These are phyloP conservation scores for Pleodorina starrii DNA, from an alignment of 139 green algal genomes.

Conservation along the genomic window DNA sequence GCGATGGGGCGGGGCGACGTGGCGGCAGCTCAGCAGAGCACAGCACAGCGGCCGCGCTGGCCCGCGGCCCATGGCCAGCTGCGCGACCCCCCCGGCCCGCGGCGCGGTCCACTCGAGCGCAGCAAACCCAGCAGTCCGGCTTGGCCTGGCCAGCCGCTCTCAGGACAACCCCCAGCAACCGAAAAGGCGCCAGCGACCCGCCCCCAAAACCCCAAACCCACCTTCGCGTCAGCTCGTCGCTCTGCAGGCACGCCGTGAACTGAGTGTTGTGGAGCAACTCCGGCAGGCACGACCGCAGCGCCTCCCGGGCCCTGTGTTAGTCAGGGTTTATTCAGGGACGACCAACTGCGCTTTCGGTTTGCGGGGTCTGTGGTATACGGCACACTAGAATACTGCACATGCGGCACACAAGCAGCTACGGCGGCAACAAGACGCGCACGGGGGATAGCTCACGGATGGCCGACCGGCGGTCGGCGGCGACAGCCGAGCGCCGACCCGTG, in stretches of 20 bases:
- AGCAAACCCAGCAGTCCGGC: too few species aligned
- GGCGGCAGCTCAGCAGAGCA: too few species aligned
- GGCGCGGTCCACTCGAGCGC: too few species aligned
- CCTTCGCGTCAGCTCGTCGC: conserved; percentile 91
- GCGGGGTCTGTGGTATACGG: neutral
- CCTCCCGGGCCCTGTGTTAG: conserved; percentile 87
- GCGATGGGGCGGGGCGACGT: neutral
- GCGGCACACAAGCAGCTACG: neutral
- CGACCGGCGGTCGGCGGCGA: neutral
- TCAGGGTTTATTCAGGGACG: neutral
- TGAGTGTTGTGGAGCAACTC: conserved; percentile 88
- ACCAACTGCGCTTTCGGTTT: too few species aligned
- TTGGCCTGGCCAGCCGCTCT: neutral
- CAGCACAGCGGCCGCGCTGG: too few species aligned
- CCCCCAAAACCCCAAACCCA: conserved; percentile 40
- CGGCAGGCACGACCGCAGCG: conserved; percentile 94
- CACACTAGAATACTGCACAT: too few species aligned
- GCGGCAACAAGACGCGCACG: neutral
- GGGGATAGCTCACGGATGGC: too few species aligned
- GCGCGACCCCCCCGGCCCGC: too few species aligned
- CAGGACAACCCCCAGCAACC: neutral
- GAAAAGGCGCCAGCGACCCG: neutral
- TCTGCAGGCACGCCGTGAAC: conserved; percentile 95
- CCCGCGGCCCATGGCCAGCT: too few species aligned
- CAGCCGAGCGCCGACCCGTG: neutral